phyloP scores from a whole-genome alignment of 1,284 basidiomycete genomes.

The Pascua guehoae region DNA sequence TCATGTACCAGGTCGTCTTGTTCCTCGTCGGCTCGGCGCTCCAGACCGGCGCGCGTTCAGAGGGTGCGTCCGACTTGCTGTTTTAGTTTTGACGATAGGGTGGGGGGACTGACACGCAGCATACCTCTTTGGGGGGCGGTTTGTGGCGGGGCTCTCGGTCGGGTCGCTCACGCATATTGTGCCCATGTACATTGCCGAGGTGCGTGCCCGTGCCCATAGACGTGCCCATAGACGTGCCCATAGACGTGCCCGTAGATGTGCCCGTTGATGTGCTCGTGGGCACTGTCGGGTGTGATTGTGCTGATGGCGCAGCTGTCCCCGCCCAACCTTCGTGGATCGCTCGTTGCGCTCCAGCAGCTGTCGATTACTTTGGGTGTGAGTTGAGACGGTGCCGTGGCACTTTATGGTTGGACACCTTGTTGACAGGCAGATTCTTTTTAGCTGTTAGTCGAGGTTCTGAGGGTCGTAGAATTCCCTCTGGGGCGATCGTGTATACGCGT shows the following conservation, averaged over 20 bases:
- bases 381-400: no score
- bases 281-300: no score
- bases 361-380: conserved; percentile 51
- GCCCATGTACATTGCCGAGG: conserved; percentile 41
- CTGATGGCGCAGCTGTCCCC: conserved; percentile 59
- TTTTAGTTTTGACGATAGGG: conserved; percentile 20
- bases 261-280: no score
- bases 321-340: conserved; percentile 68
- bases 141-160: conserved; percentile 8
- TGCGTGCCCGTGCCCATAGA: neutral
- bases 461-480: no score
- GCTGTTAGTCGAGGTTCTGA: no score
- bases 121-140: conserved; percentile 3
- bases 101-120: neutral
- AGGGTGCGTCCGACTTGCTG: conserved; percentile 28
- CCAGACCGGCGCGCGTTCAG: conserved; percentile 49
- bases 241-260: no score
- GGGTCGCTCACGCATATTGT: conserved; percentile 21
- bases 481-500: no score
- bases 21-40: conserved; percentile 56
- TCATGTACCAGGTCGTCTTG: conserved; percentile 31
- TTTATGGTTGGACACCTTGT: neutral
- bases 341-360: conserved; percentile 71
- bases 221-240: neutral
- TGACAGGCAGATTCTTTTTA: no score